Evolutionary conservation across 192 early-diverging fungal genomes (phyloP), one percentile per base, ranked within the genome.

Genomic region (Gamsiella multidivaricata): DNA sequence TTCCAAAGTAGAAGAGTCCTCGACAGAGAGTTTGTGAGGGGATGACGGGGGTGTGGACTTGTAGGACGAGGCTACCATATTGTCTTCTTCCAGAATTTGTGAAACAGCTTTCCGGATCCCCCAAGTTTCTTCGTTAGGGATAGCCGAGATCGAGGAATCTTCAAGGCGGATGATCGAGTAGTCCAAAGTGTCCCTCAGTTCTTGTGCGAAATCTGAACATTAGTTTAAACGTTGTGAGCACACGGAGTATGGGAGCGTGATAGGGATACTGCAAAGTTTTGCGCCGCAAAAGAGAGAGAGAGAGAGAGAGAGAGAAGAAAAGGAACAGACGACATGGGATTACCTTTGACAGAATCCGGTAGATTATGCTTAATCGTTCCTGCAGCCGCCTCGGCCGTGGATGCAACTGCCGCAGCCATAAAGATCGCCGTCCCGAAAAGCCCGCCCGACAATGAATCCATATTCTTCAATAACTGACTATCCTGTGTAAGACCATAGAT

Each of bases 131-230:
- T 32, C 46, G 15, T 58, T 36, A 9, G n/a, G n/a, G n/a, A n/a
- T n/a, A n/a, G 32, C 36, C 15, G 17, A 15, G 28, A 9, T 17
- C 3, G 12, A 5, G 3, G 34, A 28, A 41, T 39, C 8, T 0
- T 59, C 36, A 0, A n/a, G 20, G 9, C 23, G 45, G 8, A n/a
- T 26, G 55, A 69, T 57, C 43, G 65, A 54, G 28, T 58, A 26
- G 45, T 68, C 65, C n/a, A 69, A 69, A 22, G 66, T 46, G 2
- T 58, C 66, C 42, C 50, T 22, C 25, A 69, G 18, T 5, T 69
- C 66, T 15, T 59, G 45, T 1, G 46, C 49, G 34, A 69, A 51
- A 22, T 52, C 66, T 58, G n/a, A n/a, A n/a, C n/a, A n/a, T n/a
- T n/a, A n/a, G n/a, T n/a, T n/a, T n/a, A n/a, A n/a, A n/a, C n/a